A percentile compares a stretch with the other conserved stretches of the same genome.
Conservation (phyloP, 2,329 filamentous ascomycete genomes). For the Leptographium galeiforme region DNA sequence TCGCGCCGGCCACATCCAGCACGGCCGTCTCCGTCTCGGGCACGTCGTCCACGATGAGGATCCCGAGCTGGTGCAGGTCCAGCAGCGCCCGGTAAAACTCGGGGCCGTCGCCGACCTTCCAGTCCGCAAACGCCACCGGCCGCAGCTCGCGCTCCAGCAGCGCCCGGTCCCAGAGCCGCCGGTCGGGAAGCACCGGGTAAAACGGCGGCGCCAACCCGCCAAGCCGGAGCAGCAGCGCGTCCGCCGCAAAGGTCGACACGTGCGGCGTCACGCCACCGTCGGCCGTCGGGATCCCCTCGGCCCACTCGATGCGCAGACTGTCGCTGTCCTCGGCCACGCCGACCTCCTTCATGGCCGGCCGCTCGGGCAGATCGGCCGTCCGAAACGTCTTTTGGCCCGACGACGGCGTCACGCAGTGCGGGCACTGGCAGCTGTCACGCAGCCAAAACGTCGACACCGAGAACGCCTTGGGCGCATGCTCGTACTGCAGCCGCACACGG, state of each 20-base stretch:
- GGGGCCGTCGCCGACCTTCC: conserved; percentile 42
- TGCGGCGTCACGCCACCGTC: not conserved
- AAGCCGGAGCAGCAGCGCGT: conserved; percentile 14
- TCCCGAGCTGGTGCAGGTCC: conserved; percentile 51
- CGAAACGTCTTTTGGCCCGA: conserved; percentile 52
- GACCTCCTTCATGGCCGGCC: conserved; percentile 1
- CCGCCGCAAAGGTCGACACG: conserved; percentile 5
- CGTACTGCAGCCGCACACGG: not conserved
- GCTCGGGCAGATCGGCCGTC: conserved; percentile 45
- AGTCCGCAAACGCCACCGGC: conserved; percentile 52
- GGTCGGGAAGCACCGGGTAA: conserved; percentile 17
- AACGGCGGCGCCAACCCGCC: conserved; percentile 26
- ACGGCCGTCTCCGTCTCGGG: conserved; percentile 56
- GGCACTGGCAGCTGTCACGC: conserved; percentile 45
- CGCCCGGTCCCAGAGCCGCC: conserved; percentile 26
- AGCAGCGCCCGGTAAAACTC: conserved; percentile 48
- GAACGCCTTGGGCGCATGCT: not conserved
- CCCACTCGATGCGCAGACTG: conserved; percentile 4
- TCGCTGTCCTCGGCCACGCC: conserved; percentile 1
- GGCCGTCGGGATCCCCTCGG: not conserved
- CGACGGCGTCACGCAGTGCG: conserved; percentile 41
- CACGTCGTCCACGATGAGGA: conserved; percentile 65
- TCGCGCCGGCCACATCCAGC: conserved; percentile 51
- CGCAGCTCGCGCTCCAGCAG: conserved; percentile 26
- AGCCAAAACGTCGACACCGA: conserved; percentile 21